Base-by-base conservation (phyloP, 2,329 filamentous ascomycete genomes). In the Cladosporium halotolerans region DNA sequence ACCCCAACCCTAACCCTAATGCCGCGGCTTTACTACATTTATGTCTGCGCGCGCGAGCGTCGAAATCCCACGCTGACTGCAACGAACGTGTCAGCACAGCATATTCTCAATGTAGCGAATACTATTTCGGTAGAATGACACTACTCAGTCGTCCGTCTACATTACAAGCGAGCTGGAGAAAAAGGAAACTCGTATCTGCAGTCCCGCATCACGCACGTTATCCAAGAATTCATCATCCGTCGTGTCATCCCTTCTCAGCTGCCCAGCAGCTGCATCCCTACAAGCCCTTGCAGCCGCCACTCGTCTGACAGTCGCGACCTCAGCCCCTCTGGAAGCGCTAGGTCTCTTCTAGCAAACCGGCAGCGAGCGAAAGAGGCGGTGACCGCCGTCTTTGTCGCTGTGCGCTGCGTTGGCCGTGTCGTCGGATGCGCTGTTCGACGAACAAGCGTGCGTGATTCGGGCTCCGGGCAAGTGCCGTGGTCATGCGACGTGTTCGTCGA, bases 291-390 rank as follows among this genome's bases (percentile, higher is more conserved):
- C 38, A 42, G 32, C 50, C 50, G 44, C 23, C 18, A 28, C 19
- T 18, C 34, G 31, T 53, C 42, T 45, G 50, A 53, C 50, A 53
- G 38, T 23, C 14, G 23, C 31, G n/a, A 10, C 14, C 47, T 45
- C 48, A 52, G 40, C 47, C 32, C 40, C 40, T 38, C 23, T 9
- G 11, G 9, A 9, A n/a, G 4, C 8, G 9, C 23, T 28, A 28
- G 23, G 4, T 28, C 31, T 19, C 16, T 11, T 44, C 18, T 5
- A 43, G 50, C 40, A 3, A 41, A 32, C 28, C 9, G 18, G 38
- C 42, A 53, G 42, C 50, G 50, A 53, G 49, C 32, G 10, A 23
- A n/a, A 14, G 14, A 18, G n/a, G 45, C 36, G 46, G 36, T 46
- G 18, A 46, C 50, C 36, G 43, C 49, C 45, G 41, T 31, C 32